Evolutionary conservation across 2,329 filamentous ascomycete species (phyloP).

Genomic region (Neophaeococcomyces mojaviensis): DNA sequence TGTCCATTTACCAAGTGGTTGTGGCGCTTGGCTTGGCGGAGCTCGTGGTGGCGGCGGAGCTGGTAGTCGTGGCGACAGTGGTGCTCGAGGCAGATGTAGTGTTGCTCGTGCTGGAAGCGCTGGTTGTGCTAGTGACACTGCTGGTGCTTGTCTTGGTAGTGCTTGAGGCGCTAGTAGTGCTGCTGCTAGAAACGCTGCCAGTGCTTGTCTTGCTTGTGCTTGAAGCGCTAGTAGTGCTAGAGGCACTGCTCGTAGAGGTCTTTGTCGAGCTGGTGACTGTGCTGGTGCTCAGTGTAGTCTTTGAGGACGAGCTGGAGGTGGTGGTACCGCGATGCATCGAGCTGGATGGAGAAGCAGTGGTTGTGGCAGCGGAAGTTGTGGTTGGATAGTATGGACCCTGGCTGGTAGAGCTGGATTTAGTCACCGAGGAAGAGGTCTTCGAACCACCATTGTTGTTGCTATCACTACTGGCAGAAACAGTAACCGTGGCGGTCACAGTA

Average conservation of each 20-base stretch:
- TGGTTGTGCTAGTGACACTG: not conserved
- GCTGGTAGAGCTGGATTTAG: not conserved
- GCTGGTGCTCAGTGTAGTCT: constrained; percentile 2
- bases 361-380: constrained; percentile 7
- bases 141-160: not conserved
- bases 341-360: constrained; percentile 6
- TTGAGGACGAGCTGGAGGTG: constrained; percentile 1
- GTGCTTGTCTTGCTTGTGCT: constrained; percentile 1
- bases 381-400: not conserved
- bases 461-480: constrained; percentile 12
- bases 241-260: constrained; percentile 4
- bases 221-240: constrained; percentile 6
- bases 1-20: no score
- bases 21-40: not conserved
- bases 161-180: constrained; percentile 4
- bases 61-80: not conserved
- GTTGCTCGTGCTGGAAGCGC: not conserved
- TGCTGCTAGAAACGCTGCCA: not conserved
- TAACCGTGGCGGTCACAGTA: constrained; percentile 16
- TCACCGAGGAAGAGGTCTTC: not conserved
- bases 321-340: constrained; percentile 1
- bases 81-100: not conserved
- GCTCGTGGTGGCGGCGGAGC: not conserved
- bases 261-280: not conserved
- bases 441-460: constrained; percentile 16